Conservation (phyloP, 371 early-diverging fungal species). For the Apophysomyces elegans region DNA sequence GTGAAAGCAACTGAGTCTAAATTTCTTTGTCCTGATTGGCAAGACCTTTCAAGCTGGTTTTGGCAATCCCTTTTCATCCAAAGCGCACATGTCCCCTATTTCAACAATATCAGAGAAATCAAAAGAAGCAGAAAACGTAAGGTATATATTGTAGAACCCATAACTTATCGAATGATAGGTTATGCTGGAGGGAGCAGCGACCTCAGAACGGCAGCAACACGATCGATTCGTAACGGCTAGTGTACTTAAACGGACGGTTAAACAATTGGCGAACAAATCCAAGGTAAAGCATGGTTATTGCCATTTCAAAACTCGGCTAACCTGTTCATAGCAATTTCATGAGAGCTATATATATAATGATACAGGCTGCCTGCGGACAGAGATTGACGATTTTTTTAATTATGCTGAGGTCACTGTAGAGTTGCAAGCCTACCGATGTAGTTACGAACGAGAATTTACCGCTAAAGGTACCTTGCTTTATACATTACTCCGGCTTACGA, state of each 20-base stretch:
- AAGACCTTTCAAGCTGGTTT: too few species aligned
- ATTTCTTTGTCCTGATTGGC: too few species aligned
- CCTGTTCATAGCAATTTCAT: conserved; percentile 46
- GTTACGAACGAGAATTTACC: conserved; percentile 47
- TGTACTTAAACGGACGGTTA: conserved; percentile 38
- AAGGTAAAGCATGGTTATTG: conserved; percentile 22
- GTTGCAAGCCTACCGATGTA: conserved; percentile 44
- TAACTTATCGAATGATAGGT: neutral
- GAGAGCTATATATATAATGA: conserved; percentile 69
- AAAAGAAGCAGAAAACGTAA: too few species aligned
- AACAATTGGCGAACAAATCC: conserved; percentile 35
- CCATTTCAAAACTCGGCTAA: neutral
- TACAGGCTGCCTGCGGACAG: conserved; percentile 59
- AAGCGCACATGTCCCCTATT: too few species aligned
- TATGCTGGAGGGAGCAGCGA: conserved; percentile 14
- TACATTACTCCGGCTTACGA: neutral
- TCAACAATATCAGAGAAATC: too few species aligned
- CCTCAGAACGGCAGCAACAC: conserved; percentile 1
- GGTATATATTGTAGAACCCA: too few species aligned
- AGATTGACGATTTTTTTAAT: conserved; percentile 78
- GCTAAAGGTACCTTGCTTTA: conserved; percentile 22
- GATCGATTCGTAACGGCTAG: conserved; percentile 41
- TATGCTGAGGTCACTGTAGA: conserved; percentile 63
- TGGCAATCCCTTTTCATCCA: too few species aligned
- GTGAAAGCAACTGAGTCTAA: too few species aligned